These are phyloP conservation scores for Spathaspora girioi DNA, from an alignment of 805 yeast species.

Conservation along the genomic window DNA sequence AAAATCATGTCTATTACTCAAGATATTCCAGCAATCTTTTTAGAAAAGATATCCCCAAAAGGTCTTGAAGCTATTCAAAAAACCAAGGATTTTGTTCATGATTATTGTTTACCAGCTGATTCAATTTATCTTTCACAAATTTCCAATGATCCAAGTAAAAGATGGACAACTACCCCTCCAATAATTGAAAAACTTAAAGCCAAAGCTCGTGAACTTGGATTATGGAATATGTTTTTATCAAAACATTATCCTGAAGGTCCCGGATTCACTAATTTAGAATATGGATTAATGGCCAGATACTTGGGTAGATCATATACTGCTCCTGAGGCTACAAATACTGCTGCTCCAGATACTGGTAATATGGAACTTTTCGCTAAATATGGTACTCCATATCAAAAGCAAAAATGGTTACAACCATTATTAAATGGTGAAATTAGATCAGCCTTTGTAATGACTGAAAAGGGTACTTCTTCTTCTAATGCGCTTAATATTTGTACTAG, in stretches of 20 bases:
- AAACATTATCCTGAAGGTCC: conserved; percentile 49
- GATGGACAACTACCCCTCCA: conserved; percentile 49
- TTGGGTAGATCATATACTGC: conserved; percentile 53
- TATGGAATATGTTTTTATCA: conserved; percentile 60
- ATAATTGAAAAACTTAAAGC: conserved; percentile 48
- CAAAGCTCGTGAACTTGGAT: conserved; percentile 49
- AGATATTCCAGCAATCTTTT: conserved; percentile 40
- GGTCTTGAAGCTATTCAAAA: conserved; percentile 38
- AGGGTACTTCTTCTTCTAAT: conserved; percentile 57
- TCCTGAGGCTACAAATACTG: conserved; percentile 57
- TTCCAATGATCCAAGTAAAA: conserved; percentile 30
- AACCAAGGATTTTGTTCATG: conserved; percentile 48
- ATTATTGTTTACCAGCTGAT: conserved; percentile 57
- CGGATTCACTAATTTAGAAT: conserved; percentile 58
- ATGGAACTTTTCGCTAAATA: conserved; percentile 48
- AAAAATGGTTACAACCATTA: conserved; percentile 49
- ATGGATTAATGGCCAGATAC: conserved; percentile 62
- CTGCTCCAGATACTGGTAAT: conserved; percentile 66
- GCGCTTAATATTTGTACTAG: conserved; percentile 53
- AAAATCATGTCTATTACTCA: conserved; percentile 15
- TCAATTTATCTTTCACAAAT: conserved; percentile 40
- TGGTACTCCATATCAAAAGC: conserved; percentile 34
- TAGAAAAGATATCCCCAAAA: conserved; percentile 30
- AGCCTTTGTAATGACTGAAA: conserved; percentile 65
- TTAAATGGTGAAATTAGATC: conserved; percentile 53